A percentile compares a stretch with the other conserved stretches of the same genome.
Evolutionary conservation across 1,139 yeast genomes (phyloP).

Genomic region (Spathaspora sp.): DNA sequence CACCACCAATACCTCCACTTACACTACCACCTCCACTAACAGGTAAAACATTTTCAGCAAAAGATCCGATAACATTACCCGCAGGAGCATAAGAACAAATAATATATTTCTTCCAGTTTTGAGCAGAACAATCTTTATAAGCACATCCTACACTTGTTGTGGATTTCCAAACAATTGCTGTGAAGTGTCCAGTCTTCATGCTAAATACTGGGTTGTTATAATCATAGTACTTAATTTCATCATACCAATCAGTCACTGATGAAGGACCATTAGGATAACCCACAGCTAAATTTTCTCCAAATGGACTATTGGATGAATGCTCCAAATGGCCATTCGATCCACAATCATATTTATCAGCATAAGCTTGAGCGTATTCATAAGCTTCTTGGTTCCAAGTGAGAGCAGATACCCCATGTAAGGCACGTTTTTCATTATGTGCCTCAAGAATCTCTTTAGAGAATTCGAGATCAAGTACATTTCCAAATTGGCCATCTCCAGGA

Average conservation of each 20-base stretch:
- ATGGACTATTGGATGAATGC: slow-evolving; percentile 74
- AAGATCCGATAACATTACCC: not conserved
- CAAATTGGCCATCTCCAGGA: slow-evolving; percentile 4
- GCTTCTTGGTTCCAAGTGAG: slow-evolving; percentile 67
- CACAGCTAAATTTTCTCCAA: slow-evolving; percentile 86
- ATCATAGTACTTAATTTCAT: too few species aligned
- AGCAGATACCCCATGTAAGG: slow-evolving; percentile 56
- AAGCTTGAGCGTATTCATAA: slow-evolving; percentile 66
- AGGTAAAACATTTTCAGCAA: too few species aligned
- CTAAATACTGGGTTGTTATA: slow-evolving; percentile 53
- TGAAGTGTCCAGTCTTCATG: slow-evolving; percentile 64
- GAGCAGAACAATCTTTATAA: slow-evolving; percentile 40
- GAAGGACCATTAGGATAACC: slow-evolving; percentile 52
- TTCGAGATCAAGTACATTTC: slow-evolving; percentile 15
- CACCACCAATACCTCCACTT: too few species aligned
- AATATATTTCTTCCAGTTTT: not conserved
- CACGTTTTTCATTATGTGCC: slow-evolving; percentile 70
- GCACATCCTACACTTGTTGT: slow-evolving; percentile 78
- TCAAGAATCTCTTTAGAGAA: slow-evolving; percentile 42
- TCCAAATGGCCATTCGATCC: slow-evolving; percentile 61
- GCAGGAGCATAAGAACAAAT: not conserved
- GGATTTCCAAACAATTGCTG: slow-evolving; percentile 83
- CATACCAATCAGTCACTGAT: slow-evolving; percentile 84
- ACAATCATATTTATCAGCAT: slow-evolving; percentile 71
- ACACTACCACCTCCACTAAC: too few species aligned